Conservation (phyloP, 2,329 filamentous ascomycete genomes). For the Microcyclosporella mali region DNA sequence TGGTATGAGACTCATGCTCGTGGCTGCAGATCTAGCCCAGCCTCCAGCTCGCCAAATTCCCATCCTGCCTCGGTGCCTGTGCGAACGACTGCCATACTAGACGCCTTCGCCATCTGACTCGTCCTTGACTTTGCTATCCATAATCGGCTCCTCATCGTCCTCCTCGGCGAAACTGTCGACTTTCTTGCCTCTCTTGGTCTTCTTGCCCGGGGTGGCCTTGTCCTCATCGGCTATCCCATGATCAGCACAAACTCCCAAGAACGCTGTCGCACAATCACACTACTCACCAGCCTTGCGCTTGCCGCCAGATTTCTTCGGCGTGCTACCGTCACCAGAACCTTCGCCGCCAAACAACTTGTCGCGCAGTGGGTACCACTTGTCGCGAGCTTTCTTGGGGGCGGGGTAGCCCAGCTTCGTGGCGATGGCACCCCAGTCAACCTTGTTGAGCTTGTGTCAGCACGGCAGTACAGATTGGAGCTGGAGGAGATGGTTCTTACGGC, state of each 20-base stretch:
- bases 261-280: not conserved
- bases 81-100: not conserved
- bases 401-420: slow-evolving; percentile 13
- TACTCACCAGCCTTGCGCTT: slow-evolving; percentile 12
- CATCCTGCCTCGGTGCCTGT: too few relatives aligned
- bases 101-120: not conserved
- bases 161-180: not conserved
- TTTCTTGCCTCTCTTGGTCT: slow-evolving; percentile 2
- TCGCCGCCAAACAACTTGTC: not conserved
- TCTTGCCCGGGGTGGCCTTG: slow-evolving; percentile 5
- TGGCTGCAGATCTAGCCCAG: too few relatives aligned
- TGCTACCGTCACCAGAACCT: not conserved
- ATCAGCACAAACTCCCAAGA: too few relatives aligned
- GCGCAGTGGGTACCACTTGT: slow-evolving; percentile 15
- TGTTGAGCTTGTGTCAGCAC: not conserved
- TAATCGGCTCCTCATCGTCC: not conserved
- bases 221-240: slow-evolving; percentile 1
- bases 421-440: slow-evolving; percentile 22
- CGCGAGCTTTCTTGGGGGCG: slow-evolving; percentile 20
- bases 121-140: not conserved
- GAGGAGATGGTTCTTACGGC: not conserved
- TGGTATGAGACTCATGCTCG: too few relatives aligned
- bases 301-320: slow-evolving; percentile 1
- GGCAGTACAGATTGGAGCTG: not conserved
- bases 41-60: too few relatives aligned